Percentiles rank a stretch among this genome's conserved stretches.
phyloP scores from a whole-genome alignment of 2,329 filamentous ascomycete species.

The Phyllosticta citrichinensis region DNA sequence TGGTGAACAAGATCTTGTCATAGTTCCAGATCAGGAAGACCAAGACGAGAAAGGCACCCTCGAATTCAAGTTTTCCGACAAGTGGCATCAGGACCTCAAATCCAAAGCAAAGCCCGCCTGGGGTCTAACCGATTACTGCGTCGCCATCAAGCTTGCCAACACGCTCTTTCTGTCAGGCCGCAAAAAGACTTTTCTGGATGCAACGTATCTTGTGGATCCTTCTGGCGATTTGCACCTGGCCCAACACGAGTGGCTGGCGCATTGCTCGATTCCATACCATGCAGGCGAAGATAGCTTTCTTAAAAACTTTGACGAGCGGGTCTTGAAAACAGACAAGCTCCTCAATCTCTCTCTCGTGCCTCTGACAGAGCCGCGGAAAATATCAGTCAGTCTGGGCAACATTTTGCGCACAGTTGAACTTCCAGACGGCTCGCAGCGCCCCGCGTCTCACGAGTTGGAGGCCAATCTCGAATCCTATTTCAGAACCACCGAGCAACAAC shows the following conservation, averaged over 20 bases:
- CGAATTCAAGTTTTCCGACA: not conserved
- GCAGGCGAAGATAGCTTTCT: slow-evolving; percentile 14
- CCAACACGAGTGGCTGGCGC: not conserved
- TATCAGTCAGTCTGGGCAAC: slow-evolving; percentile 63
- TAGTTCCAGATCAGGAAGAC: not conserved
- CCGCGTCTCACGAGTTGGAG: slow-evolving; percentile 66
- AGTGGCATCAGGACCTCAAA: not conserved
- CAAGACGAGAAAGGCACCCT: not conserved
- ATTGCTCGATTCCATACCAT: not conserved
- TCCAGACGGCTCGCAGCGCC: slow-evolving; percentile 33
- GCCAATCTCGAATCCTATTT: slow-evolving; percentile 51
- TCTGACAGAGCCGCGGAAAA: slow-evolving; percentile 51
- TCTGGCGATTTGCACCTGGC: not conserved
- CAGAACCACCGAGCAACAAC: slow-evolving; percentile 28
- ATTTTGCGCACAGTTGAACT: slow-evolving; percentile 58
- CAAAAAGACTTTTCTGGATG: slow-evolving; percentile 18
- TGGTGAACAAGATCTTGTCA: not conserved
- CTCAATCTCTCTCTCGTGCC: slow-evolving; percentile 45
- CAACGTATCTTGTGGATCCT: not conserved
- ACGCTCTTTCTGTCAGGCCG: slow-evolving; percentile 66
- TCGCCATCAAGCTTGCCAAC: slow-evolving; percentile 56
- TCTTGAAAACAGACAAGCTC: slow-evolving; percentile 10
- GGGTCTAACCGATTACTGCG: slow-evolving; percentile 23
- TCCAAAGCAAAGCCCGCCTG: not conserved
- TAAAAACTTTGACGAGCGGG: not conserved